Conservation (phyloP, 345 rosid species). For the Brassica carinata region DNA sequence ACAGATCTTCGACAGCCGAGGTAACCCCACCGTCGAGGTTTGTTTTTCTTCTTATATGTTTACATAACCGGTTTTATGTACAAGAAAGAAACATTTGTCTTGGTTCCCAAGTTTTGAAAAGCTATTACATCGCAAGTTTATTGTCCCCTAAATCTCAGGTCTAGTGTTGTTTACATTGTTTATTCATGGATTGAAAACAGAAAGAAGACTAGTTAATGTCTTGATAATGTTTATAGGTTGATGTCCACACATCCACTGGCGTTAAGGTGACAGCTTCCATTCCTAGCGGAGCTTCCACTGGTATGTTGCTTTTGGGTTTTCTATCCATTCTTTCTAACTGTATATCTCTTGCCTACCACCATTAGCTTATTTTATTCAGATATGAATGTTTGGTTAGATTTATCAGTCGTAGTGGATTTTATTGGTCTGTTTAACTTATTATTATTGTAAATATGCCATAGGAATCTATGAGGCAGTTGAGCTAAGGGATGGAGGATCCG, state of each 20-base stretch:
- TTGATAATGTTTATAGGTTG: background rate
- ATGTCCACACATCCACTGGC: slow-evolving; percentile 57
- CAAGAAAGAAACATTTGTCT: background rate
- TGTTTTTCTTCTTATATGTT: background rate
- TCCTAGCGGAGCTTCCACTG: slow-evolving; percentile 97
- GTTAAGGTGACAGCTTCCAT: slow-evolving; percentile 70
- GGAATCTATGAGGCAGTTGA: slow-evolving; percentile 93
- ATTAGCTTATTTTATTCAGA: background rate
- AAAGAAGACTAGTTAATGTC: background rate
- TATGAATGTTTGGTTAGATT: background rate
- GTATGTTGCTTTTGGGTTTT: slow-evolving; percentile 38
- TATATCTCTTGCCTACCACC: background rate
- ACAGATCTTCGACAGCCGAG: slow-evolving; percentile 97
- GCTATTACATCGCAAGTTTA: background rate
- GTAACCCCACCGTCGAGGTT: slow-evolving; percentile 97
- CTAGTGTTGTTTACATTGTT: background rate
- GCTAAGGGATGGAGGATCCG: slow-evolving; percentile 91
- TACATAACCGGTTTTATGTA: background rate
- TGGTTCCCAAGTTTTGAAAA: background rate
- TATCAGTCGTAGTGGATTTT: background rate
- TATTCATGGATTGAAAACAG: background rate
- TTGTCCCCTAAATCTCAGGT: background rate
- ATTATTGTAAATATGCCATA: slow-evolving; percentile 17
- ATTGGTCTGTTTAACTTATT: background rate
- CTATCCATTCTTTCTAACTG: no score